phyloP scores from a whole-genome alignment of 2,329 filamentous ascomycete species.

The Microcyclospora pomicola region DNA sequence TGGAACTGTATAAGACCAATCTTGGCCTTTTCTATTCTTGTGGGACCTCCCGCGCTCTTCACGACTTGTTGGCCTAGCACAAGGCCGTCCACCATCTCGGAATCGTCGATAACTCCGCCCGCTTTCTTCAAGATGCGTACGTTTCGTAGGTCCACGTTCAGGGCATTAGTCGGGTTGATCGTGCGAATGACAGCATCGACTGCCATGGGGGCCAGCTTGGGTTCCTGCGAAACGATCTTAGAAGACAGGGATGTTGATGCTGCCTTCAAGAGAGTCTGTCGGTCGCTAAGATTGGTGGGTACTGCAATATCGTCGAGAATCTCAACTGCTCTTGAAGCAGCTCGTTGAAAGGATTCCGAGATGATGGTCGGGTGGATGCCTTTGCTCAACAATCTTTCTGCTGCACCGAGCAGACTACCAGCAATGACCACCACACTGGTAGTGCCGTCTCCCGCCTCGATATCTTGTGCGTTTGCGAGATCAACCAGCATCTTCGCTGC shows the following conservation, averaged over 20 bases:
- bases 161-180: conserved; percentile 87
- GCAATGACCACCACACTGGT: conserved; percentile 97
- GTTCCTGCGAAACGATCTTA: conserved; percentile 97
- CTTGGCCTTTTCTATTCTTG: conserved; percentile 89
- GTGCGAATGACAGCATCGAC: conserved; percentile 93
- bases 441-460: conserved; percentile 95
- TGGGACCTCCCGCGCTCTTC: conserved; percentile 83
- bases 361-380: conserved; percentile 95
- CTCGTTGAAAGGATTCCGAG: conserved; percentile 92
- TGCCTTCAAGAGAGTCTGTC: conserved; percentile 80
- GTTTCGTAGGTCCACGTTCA: conserved; percentile 93
- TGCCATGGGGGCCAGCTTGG: conserved; percentile 92
- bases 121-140: conserved; percentile 97
- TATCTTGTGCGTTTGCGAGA: conserved; percentile 90
- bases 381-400: conserved; percentile 80
- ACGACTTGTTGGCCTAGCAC: conserved; percentile 85
- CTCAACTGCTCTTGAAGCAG: conserved; percentile 74
- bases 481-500: conserved; percentile 99
- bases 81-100: conserved; percentile 88
- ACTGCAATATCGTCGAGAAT: conserved; percentile 92
- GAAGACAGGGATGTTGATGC: conserved; percentile 94
- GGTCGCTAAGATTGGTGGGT: conserved; percentile 79
- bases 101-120: conserved; percentile 95
- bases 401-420: conserved; percentile 83
- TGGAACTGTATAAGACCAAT: conserved; percentile 98